Evolutionary conservation across 768 basidiomycete genomes (phyloP).

Genomic region (Tylopilus subfusipes): DNA sequence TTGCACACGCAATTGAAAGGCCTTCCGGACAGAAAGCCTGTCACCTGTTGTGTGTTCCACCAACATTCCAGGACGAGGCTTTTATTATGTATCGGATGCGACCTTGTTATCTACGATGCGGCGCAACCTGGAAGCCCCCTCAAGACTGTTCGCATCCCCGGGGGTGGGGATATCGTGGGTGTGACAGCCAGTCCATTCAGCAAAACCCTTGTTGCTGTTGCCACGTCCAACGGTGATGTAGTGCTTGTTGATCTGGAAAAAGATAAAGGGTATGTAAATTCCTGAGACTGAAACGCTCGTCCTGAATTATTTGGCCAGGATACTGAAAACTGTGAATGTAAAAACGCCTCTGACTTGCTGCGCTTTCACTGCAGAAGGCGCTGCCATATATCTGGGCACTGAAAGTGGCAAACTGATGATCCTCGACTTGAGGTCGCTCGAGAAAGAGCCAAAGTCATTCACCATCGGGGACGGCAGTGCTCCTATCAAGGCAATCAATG

Average conservation of each 20-base stretch:
- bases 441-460: conserved; percentile 59
- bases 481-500: conserved; percentile 49
- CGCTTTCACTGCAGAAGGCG: conserved; percentile 67
- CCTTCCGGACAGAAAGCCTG: conserved; percentile 38
- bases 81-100: conserved; percentile 49
- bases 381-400: conserved; percentile 62
- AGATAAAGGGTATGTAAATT: conserved; percentile 55
- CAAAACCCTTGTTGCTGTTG: conserved; percentile 63
- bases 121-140: conserved; percentile 52
- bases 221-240: conserved; percentile 51
- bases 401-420: conserved; percentile 60
- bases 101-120: conserved; percentile 61
- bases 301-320: conserved; percentile 33
- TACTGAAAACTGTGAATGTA: conserved; percentile 56
- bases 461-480: conserved; percentile 45
- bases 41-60: conserved; percentile 58
- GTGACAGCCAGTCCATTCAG: conserved; percentile 72
- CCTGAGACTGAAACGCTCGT: background rate
- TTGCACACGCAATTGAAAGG: conserved; percentile 56
- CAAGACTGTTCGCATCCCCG: conserved; percentile 49
- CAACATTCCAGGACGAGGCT: conserved; percentile 59
- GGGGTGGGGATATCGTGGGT: conserved; percentile 50
- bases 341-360: conserved; percentile 56
- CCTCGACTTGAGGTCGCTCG: conserved; percentile 60
- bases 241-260: conserved; percentile 70